These are phyloP conservation scores for Fremontodendron californicum DNA, from an alignment of 345 rosid genomes.

Conservation along the genomic window DNA sequence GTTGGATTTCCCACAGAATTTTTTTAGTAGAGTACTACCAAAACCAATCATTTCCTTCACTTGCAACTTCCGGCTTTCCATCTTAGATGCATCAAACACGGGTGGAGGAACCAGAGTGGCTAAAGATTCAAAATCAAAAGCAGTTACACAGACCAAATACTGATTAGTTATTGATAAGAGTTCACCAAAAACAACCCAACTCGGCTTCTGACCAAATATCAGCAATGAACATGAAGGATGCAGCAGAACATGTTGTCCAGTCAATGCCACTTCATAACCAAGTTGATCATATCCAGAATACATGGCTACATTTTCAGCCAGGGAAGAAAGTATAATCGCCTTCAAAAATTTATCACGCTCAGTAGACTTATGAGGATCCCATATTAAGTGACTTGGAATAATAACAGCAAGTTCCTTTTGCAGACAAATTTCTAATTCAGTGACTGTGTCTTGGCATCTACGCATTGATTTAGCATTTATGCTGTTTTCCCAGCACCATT, in stretches of 20 bases:
- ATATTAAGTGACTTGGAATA: slow-evolving; percentile 57
- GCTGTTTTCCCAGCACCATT: slow-evolving; percentile 94
- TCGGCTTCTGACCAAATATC: slow-evolving; percentile 70
- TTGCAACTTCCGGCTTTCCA: slow-evolving; percentile 57
- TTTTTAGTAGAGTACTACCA: slow-evolving; percentile 53
- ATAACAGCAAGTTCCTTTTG: slow-evolving; percentile 55
- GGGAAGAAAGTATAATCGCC: slow-evolving; percentile 61
- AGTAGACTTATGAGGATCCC: slow-evolving; percentile 52
- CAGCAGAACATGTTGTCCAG: slow-evolving; percentile 67
- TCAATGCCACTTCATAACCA: slow-evolving; percentile 82
- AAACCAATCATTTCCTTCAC: slow-evolving; percentile 52
- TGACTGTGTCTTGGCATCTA: slow-evolving; percentile 75
- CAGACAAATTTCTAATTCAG: slow-evolving; percentile 65
- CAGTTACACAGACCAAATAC: slow-evolving; percentile 85
- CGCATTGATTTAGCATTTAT: slow-evolving; percentile 91
- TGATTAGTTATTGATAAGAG: slow-evolving; percentile 50
- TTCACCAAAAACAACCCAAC: slow-evolving; percentile 89
- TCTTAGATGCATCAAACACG: slow-evolving; percentile 47
- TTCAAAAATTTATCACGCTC: slow-evolving; percentile 49
- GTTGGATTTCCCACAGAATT: slow-evolving; percentile 71
- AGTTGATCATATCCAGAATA: slow-evolving; percentile 76
- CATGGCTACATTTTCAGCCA: slow-evolving; percentile 84
- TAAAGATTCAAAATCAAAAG: slow-evolving; percentile 66
- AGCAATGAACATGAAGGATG: slow-evolving; percentile 88
- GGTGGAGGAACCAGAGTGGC: slow-evolving; percentile 61